These are phyloP conservation scores for Abrus precatorius DNA, from an alignment of 306 rosid genomes.

Conservation along the genomic window DNA sequence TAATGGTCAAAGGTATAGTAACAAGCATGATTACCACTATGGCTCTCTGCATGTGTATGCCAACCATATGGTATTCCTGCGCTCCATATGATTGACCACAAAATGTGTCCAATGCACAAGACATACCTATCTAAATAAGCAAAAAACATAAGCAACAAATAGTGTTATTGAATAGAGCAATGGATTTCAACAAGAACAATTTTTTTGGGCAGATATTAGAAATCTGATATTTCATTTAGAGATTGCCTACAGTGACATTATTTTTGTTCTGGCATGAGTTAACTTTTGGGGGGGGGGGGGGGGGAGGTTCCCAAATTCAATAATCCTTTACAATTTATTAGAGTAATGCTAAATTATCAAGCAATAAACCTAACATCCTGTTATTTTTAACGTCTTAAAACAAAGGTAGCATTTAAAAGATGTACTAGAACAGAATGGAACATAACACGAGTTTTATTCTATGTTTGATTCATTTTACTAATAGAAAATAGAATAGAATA, in stretches of 20 bases:
- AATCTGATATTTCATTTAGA: background rate
- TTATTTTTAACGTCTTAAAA: background rate
- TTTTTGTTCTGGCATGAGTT: background rate
- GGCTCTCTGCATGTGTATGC: slow-evolving; percentile 49
- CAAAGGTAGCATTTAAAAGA: background rate
- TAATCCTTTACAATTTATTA: background rate
- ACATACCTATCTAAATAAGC: slow-evolving; percentile 45
- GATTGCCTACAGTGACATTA: background rate
- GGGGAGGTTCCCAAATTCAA: background rate
- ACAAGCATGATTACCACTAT: background rate
- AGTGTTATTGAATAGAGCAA: background rate
- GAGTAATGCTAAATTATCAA: background rate
- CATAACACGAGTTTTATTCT: background rate
- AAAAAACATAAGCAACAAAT: background rate
- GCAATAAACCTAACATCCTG: background rate
- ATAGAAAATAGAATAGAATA: background rate
- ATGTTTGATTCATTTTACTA: too few species aligned
- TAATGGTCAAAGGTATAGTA: slow-evolving; percentile 37
- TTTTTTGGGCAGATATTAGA: background rate
- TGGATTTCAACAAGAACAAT: background rate
- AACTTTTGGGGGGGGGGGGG: too few species aligned
- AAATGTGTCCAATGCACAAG: slow-evolving; percentile 51
- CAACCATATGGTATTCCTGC: slow-evolving; percentile 46
- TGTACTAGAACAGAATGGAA: background rate
- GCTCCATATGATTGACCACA: slow-evolving; percentile 56